Evolutionary conservation across 768 basidiomycete genomes (phyloP), one percentile per base, ranked within the genome.

Genomic region (Gyrodon lividus): DNA sequence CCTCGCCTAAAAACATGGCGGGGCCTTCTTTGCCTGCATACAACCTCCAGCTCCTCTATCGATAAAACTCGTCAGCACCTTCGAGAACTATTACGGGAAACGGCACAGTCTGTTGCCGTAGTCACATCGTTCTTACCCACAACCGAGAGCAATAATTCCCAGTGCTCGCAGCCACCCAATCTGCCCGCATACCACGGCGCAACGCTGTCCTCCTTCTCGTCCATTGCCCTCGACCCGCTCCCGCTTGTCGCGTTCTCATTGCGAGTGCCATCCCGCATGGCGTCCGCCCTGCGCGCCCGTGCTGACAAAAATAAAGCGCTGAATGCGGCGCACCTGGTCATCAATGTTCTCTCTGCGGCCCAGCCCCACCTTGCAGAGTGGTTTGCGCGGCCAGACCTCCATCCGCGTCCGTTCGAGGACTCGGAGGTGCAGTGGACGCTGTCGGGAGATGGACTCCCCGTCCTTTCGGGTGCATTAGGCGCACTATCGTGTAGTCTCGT

Each of bases 201-300:
- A 19, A 98, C 95, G 1, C 77, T 98, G 28, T 95, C 95, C 8
- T 96, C 93, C 1, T 93, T 98, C 66, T 84, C 92, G 19, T 93
- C 92, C 24, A 84, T 98, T 62, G 83, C 95, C 2, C 82, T 98
- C 77, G 83, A 92, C 58, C 95, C 95, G 2, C 74, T 83, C 58
- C 92, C 94, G 0, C 80, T 97, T 50, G 80, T 98, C 61, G 80
- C 92, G 0, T 98, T 98, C 67, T 87, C 93, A 16, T 78, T 98
- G 17, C 87, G 92, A 30, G 77, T 92, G 16, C 95, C 95, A 4
- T 96, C 93, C 0, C 78, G 92, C 4, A 89, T 96, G 83, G 92
- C 93, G 0, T 70, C 75, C 2, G 72, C 81, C 1, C 76, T 89
- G 23, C 70, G 72, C 47, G 48, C 73, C 2, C 58, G 54, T 52